phyloP scores from a whole-genome alignment of 1,284 basidiomycete species.

The Sanghuangporus weigelae region DNA sequence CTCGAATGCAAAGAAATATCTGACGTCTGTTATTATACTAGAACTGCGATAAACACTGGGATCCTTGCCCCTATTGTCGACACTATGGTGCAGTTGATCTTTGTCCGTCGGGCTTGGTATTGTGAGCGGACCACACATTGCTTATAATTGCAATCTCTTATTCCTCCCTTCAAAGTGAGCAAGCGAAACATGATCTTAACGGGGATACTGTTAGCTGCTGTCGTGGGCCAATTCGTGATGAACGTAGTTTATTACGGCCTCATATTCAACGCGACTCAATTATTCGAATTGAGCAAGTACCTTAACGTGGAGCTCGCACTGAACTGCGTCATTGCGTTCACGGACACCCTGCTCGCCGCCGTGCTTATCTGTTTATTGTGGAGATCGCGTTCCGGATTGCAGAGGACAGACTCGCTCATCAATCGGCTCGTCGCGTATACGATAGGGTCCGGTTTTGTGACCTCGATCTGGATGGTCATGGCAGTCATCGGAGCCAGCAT shows the following conservation, averaged over 20 bases:
- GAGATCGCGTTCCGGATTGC: slow-evolving; percentile 1
- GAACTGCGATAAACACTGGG: neutral
- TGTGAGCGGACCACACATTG: neutral
- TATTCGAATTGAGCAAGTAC: neutral
- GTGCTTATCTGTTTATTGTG: neutral
- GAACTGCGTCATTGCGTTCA: neutral
- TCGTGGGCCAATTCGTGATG: neutral
- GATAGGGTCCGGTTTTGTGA: neutral
- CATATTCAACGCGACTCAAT: neutral
- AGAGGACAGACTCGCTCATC: slow-evolving; percentile 7
- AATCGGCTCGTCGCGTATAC: slow-evolving; percentile 3
- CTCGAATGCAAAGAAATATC: neutral
- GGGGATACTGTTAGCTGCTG: neutral
- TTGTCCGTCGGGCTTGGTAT: neutral
- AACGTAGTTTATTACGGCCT: neutral
- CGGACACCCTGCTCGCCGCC: neutral
- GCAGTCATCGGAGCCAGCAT: neutral
- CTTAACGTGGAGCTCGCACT: neutral
- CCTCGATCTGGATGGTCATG: neutral
- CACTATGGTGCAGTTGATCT: neutral
- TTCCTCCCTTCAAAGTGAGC: neutral
- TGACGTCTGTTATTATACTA: neutral
- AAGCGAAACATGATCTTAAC: neutral
- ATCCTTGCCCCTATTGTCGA: neutral
- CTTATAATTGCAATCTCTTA: neutral